phyloP scores from a whole-genome alignment of 2,329 filamentous ascomycete genomes.

The Xylariales sp. region DNA sequence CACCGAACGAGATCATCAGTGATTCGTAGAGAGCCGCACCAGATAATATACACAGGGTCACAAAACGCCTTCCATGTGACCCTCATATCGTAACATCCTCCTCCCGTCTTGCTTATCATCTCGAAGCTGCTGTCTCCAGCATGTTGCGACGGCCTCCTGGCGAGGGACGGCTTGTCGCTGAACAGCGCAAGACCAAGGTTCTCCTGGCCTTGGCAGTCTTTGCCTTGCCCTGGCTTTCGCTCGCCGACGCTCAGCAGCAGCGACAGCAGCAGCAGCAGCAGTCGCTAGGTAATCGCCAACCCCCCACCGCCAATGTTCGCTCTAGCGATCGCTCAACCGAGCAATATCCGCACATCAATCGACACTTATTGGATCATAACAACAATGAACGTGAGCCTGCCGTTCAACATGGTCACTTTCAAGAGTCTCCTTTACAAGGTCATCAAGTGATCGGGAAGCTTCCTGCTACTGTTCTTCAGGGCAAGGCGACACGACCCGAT shows the following conservation, averaged over 20 bases:
- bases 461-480: conserved; percentile 19
- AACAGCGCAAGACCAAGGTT: conserved; percentile 28
- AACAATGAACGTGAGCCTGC: conserved; percentile 11
- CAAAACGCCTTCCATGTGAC: conserved; percentile 4
- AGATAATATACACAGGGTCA: not conserved
- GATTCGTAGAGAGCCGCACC: no score
- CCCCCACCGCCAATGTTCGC: conserved; percentile 18
- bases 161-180: conserved; percentile 42
- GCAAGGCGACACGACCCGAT: conserved; percentile 10
- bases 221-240: conserved; percentile 38
- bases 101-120: not conserved
- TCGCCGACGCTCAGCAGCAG: conserved; percentile 57
- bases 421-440: conserved; percentile 16
- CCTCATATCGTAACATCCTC: not conserved
- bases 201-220: conserved; percentile 45
- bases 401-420: conserved; percentile 13
- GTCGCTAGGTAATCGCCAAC: conserved; percentile 18
- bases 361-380: conserved; percentile 14
- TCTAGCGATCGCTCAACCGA: conserved; percentile 9
- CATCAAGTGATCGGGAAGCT: conserved; percentile 15
- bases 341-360: conserved; percentile 8
- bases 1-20: not conserved
- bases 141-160: conserved; percentile 57
- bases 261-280: conserved; percentile 42
- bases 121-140: conserved; percentile 25